phyloP scores from a whole-genome alignment of 331 rosid species.

The Malus hybrid region DNA sequence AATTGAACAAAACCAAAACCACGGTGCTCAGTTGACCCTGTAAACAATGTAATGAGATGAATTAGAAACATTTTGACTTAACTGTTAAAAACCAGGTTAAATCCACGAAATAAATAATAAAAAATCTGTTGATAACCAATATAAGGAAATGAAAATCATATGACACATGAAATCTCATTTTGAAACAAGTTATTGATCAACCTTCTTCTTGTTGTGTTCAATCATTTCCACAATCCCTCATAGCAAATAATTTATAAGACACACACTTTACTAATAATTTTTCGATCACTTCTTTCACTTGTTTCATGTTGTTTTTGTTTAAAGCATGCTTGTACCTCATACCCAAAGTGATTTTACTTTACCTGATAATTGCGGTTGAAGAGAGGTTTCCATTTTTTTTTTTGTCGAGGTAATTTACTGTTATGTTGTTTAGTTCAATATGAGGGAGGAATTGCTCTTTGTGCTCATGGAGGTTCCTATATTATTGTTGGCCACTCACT shows the following conservation, averaged over 20 bases:
- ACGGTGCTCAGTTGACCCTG: slow-evolving; percentile 78
- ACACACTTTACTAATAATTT: too few species aligned
- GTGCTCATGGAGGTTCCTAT: background rate
- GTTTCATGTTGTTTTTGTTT: background rate
- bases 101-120: background rate
- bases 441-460: background rate
- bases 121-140: background rate
- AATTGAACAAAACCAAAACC: slow-evolving; percentile 80
- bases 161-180: background rate
- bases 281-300: too few species aligned
- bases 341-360: background rate
- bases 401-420: background rate
- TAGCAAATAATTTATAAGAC: background rate
- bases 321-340: background rate
- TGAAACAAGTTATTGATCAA: background rate
- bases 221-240: background rate
- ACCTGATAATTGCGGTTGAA: background rate
- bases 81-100: background rate
- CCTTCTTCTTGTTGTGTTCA: background rate
- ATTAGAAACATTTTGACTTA: background rate
- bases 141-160: background rate
- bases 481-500: background rate
- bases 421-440: background rate
- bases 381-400: background rate
- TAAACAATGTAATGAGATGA: background rate